Conservation (phyloP, 441 rosid genomes). For the Geranium incanum region DNA sequence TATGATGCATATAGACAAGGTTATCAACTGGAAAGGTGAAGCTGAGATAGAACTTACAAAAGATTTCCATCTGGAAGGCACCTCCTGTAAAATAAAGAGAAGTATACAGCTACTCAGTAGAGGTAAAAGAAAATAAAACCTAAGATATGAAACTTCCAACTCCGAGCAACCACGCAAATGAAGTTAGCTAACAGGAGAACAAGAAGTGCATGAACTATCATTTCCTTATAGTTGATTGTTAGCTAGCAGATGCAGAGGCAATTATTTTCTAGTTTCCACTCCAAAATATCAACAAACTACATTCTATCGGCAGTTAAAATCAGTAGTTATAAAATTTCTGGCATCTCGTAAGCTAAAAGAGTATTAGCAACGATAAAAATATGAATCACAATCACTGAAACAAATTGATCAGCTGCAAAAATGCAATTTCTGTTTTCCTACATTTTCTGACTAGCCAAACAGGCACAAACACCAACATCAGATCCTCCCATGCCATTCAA, state of each 20-base stretch:
- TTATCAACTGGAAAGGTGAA: background rate
- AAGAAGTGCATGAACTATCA: background rate
- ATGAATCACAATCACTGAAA: no score
- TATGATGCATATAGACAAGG: background rate
- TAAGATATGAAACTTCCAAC: background rate
- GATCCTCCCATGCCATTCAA: background rate
- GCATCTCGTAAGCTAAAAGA: no score
- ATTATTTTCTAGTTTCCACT: no score
- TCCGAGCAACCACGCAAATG: background rate
- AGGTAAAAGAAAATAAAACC: background rate
- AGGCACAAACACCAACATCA: background rate
- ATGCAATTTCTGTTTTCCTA: background rate
- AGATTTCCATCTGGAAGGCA: conserved; percentile 82
- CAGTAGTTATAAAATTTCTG: no score
- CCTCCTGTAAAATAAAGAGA: conserved; percentile 40
- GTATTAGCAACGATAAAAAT: no score
- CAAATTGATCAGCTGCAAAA: background rate
- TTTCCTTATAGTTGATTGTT: background rate
- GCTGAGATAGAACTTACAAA: conserved; percentile 47
- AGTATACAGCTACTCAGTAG: conserved; percentile 16
- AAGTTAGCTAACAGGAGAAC: background rate
- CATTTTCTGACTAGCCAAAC: background rate
- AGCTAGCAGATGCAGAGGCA: no score
- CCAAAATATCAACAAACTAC: no score
- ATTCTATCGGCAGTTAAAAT: no score